phyloP scores from a whole-genome alignment of 192 early-diverging fungal species.

The Gryganskiella cystojenkinii region DNA sequence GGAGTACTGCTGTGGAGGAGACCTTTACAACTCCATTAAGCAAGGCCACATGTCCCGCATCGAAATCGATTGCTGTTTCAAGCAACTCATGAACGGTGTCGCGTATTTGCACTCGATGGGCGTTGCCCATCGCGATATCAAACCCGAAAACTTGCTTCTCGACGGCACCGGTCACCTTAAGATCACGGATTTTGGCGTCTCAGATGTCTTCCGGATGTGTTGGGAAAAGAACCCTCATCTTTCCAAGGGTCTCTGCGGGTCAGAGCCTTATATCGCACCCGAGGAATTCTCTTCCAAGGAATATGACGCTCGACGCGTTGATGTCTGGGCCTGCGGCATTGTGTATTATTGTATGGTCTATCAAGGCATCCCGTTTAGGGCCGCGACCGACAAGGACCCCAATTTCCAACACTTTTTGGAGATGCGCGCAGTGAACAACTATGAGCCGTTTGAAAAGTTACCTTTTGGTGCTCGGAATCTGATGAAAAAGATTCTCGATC shows the following conservation, averaged over 20 bases:
- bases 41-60: slow-evolving; percentile 77
- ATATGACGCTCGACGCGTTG: slow-evolving; percentile 91
- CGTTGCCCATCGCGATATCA: slow-evolving; percentile 93
- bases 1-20: slow-evolving; percentile 93
- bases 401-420: slow-evolving; percentile 75
- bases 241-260: slow-evolving; percentile 92
- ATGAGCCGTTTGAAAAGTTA: slow-evolving; percentile 81
- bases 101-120: slow-evolving; percentile 92
- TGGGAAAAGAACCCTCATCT: slow-evolving; percentile 83
- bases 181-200: slow-evolving; percentile 98
- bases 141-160: slow-evolving; percentile 90
- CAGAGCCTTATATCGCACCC: slow-evolving; percentile 97
- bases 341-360: slow-evolving; percentile 88
- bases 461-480: slow-evolving; percentile 73
- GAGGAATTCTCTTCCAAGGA: slow-evolving; percentile 80
- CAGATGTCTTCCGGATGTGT: slow-evolving; percentile 92
- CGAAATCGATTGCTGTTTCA: slow-evolving; percentile 93
- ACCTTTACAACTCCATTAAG: slow-evolving; percentile 85
- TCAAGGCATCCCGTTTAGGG: slow-evolving; percentile 73
- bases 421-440: slow-evolving; percentile 56
- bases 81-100: slow-evolving; percentile 91
- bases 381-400: slow-evolving; percentile 67
- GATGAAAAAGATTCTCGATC: slow-evolving; percentile 85
- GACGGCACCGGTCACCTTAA: slow-evolving; percentile 85
- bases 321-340: slow-evolving; percentile 96